Conservation (phyloP, 176 grass and related monocot genomes). For the Oryza meyeriana region DNA sequence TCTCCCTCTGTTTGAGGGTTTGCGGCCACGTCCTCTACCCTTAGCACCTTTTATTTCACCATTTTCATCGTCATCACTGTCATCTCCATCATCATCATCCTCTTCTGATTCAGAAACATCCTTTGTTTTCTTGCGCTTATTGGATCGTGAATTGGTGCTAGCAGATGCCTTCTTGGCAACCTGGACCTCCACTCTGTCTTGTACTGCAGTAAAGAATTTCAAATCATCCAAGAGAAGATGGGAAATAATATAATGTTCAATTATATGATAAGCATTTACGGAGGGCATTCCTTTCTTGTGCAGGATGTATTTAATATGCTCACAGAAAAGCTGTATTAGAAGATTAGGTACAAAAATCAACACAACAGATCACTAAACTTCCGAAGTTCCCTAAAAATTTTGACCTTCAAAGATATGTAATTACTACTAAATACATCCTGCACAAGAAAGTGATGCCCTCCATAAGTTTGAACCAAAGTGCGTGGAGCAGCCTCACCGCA, state of each 20-base stretch:
- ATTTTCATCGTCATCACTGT: slow-evolving; percentile 44
- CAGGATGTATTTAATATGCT: no score
- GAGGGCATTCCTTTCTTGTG: no score
- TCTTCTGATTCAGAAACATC: slow-evolving; percentile 72
- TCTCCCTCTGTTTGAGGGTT: slow-evolving; percentile 59
- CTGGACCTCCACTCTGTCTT: slow-evolving; percentile 36
- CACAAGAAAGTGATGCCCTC: background rate
- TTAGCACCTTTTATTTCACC: slow-evolving; percentile 34
- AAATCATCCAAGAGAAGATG: slow-evolving; percentile 26
- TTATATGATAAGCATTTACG: background rate
- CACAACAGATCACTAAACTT: background rate
- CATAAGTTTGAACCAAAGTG: background rate
- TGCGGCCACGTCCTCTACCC: slow-evolving; percentile 47
- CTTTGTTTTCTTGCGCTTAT: slow-evolving; percentile 70
- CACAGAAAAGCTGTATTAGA: background rate
- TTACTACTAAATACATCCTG: background rate
- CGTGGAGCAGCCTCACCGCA: background rate
- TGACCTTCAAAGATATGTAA: background rate
- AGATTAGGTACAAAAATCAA: background rate
- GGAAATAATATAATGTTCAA: background rate
- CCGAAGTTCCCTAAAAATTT: background rate
- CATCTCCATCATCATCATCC: slow-evolving; percentile 43
- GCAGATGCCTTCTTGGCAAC: slow-evolving; percentile 53
- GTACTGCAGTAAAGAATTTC: slow-evolving; percentile 30
- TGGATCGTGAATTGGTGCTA: slow-evolving; percentile 51